Percentiles rank a stretch among this genome's conserved stretches.
Conservation (phyloP, 2,329 filamentous ascomycete genomes). For the Pseudocercospora pini-densiflorae region DNA sequence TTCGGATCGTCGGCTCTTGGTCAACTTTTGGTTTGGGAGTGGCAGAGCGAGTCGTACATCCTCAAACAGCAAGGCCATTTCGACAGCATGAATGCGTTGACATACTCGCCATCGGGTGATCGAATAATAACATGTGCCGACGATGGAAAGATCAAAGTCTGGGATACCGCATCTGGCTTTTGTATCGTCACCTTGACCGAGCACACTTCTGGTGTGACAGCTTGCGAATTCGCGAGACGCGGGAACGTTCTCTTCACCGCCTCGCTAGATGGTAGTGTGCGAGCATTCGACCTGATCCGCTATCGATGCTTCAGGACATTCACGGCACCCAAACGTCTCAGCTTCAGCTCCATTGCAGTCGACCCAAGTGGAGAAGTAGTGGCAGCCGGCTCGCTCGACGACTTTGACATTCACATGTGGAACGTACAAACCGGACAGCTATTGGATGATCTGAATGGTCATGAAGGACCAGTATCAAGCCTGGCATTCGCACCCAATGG, state of each 20-base stretch:
- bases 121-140: constrained; percentile 92
- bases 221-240: constrained; percentile 92
- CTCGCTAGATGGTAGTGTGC: constrained; percentile 89
- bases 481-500: constrained; percentile 89
- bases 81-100: constrained; percentile 90
- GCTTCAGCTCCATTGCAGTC: constrained; percentile 93
- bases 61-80: constrained; percentile 98
- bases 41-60: constrained; percentile 99
- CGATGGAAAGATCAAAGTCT: constrained; percentile 98
- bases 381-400: constrained; percentile 91
- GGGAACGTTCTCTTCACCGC: constrained; percentile 96
- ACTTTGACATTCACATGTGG: constrained; percentile 98
- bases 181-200: constrained; percentile 98
- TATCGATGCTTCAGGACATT: constrained; percentile 98
- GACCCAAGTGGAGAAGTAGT: constrained; percentile 97
- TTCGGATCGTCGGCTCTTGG: constrained; percentile 95
- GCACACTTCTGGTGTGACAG: constrained; percentile 91
- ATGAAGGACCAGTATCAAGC: constrained; percentile 90
- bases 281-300: constrained; percentile 94
- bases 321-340: constrained; percentile 86
- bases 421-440: constrained; percentile 97
- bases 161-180: constrained; percentile 96
- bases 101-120: constrained; percentile 92
- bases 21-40: constrained; percentile 98
- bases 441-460: constrained; percentile 85